These are phyloP conservation scores for Persicaria tinctoria DNA, from an alignment of 148 eudicot genomes.

Conservation along the genomic window DNA sequence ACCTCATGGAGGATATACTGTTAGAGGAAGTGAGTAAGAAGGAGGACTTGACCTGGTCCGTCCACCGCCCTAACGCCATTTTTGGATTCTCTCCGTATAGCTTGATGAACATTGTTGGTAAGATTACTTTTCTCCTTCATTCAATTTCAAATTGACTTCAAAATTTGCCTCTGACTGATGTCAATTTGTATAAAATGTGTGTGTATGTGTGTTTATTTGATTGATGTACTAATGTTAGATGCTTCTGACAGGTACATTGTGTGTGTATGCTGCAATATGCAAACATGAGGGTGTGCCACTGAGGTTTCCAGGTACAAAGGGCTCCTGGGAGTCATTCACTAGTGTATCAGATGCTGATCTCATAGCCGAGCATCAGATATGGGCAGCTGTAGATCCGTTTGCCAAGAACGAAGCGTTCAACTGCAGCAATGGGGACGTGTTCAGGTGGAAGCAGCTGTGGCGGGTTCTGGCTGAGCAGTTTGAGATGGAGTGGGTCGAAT, in stretches of 20 bases:
- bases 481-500: slow-evolving; percentile 27
- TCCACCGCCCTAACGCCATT: slow-evolving; percentile 58
- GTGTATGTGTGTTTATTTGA: too few species aligned
- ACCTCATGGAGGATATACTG: slow-evolving; percentile 50
- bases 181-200: too few species aligned
- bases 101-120: slow-evolving; percentile 49
- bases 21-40: slow-evolving; percentile 41
- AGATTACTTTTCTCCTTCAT: neutral
- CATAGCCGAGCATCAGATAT: slow-evolving; percentile 43
- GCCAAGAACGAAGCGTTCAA: slow-evolving; percentile 42
- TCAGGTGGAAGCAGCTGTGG: slow-evolving; percentile 44
- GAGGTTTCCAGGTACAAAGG: slow-evolving; percentile 28
- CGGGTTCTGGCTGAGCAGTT: slow-evolving; percentile 35
- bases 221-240: neutral
- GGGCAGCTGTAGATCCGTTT: slow-evolving; percentile 44
- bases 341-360: slow-evolving; percentile 33
- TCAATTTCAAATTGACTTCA: too few species aligned
- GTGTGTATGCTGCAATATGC: slow-evolving; percentile 39
- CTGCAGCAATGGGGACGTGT: slow-evolving; percentile 41
- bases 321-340: slow-evolving; percentile 30
- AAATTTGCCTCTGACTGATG: too few species aligned
- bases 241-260: slow-evolving; percentile 9
- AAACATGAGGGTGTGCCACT: slow-evolving; percentile 30
- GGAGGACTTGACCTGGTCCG: slow-evolving; percentile 58
- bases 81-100: slow-evolving; percentile 69